Evolutionary conservation across 352 stramenopile genomes (phyloP).

Genomic region (Phytopythium mirpurense): DNA sequence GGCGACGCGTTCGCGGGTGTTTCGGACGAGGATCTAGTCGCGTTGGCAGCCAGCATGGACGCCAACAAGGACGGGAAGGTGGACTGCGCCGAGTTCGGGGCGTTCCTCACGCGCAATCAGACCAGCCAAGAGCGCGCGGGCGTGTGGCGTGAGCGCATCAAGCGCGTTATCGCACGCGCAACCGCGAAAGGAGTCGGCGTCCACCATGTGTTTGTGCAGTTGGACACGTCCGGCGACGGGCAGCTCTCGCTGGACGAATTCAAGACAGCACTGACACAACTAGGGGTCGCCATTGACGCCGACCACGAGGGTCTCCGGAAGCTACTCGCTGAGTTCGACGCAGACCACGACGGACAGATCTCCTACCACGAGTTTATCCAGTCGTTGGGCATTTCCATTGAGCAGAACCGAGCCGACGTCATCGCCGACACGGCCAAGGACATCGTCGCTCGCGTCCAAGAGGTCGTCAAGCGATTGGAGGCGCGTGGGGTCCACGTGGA

Average conservation of each 20-base stretch:
- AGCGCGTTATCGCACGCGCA: constrained; percentile 41
- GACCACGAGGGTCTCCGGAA: constrained; percentile 29
- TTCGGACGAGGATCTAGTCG: constrained; percentile 28
- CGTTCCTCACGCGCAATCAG: constrained; percentile 19
- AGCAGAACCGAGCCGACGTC: constrained; percentile 41
- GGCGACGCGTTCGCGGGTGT: constrained; percentile 40
- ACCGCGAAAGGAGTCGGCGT: constrained; percentile 53
- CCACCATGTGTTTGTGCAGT: constrained; percentile 58
- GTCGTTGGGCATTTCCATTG: constrained; percentile 39
- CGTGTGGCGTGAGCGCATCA: constrained; percentile 41
- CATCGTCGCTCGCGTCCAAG: constrained; percentile 30
- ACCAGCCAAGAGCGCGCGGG: constrained; percentile 4
- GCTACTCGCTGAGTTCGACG: constrained; percentile 50
- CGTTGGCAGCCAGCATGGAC: constrained; percentile 30
- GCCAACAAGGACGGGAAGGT: constrained; percentile 41
- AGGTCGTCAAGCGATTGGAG: constrained; percentile 44
- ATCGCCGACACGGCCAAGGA: constrained; percentile 35
- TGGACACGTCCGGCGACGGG: constrained; percentile 57
- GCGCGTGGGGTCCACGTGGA: constrained; percentile 45
- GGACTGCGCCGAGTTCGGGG: constrained; percentile 34
- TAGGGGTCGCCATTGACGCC: constrained; percentile 35
- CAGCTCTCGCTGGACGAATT: constrained; percentile 58
- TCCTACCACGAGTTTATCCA: constrained; percentile 79
- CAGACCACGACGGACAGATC: constrained; percentile 53
- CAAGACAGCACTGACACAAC: constrained; percentile 34